These are phyloP conservation scores for Polychaeton citri DNA, from an alignment of 2,329 filamentous ascomycete genomes.

Conservation along the genomic window DNA sequence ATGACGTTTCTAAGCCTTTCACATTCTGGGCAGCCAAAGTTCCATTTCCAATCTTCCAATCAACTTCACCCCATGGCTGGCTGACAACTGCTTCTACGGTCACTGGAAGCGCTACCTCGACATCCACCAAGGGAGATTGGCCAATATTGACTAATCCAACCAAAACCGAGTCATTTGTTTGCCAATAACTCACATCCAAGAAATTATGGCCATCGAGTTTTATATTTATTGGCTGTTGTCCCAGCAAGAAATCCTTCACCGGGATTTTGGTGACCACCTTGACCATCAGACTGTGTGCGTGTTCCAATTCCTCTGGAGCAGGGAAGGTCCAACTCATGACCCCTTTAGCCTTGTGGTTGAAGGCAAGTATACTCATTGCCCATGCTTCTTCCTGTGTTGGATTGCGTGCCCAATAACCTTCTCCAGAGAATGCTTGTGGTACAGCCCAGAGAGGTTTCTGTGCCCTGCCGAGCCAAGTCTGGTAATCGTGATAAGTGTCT, in stretches of 20 bases:
- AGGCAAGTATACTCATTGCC: conserved; percentile 33
- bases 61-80: conserved; percentile 13
- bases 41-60: conserved; percentile 7
- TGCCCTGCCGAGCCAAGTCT: conserved; percentile 24
- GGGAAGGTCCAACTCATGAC: conserved; percentile 39
- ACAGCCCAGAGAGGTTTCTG: conserved; percentile 37
- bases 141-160: conserved; percentile 12
- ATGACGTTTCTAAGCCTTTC: conserved; percentile 10
- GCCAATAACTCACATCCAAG: conserved; percentile 15
- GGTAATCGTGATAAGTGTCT: conserved; percentile 28
- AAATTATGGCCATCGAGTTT: conserved; percentile 3
- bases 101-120: conserved; percentile 9
- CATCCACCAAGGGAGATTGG: conserved; percentile 2
- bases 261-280: conserved; percentile 22
- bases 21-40: conserved; percentile 7
- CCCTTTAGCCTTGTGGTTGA: conserved; percentile 39
- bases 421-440: conserved; percentile 36
- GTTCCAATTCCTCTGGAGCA: conserved; percentile 20
- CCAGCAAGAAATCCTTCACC: conserved; percentile 26
- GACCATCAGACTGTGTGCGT: conserved; percentile 25
- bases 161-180: conserved; percentile 5
- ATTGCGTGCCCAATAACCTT: conserved; percentile 34
- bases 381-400: conserved; percentile 33
- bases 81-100: conserved; percentile 5
- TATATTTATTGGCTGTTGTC: conserved; percentile 14